Evolutionary conservation across 2,329 filamentous ascomycete genomes (phyloP), one percentile per base, ranked within the genome.

Genomic region (Boeremia lycopersici): DNA sequence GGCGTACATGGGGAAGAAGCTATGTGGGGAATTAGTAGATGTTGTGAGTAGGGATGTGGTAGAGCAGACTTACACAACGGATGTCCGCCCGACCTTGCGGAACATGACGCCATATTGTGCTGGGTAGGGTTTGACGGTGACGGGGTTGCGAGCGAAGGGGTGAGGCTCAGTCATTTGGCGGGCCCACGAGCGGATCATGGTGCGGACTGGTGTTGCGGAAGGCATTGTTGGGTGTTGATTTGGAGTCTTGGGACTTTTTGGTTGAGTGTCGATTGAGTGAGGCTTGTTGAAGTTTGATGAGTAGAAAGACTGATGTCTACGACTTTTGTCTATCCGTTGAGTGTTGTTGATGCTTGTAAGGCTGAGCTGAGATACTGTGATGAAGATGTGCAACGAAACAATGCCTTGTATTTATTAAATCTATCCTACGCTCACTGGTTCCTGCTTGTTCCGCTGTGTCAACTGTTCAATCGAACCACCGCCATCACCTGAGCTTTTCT

Each of bases 91-190:
- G 0, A 73, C 2, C 25, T 59, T 62, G 44, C 62, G 66, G 36
- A 58, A 57, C 35, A 70, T 64, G 30, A 66, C 59, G 9, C 53
- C 56, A 12, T 60, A 68, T 34, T 65, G 60, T 34, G 69, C 63
- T 9, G 68, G 35, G 26, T 73, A 70, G 1, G 71, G 51, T 26
- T 59, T 34, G 26, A 60, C 55, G 48, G 64, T 61, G 1, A 66
- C 47, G 1, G 72, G 70, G 55, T 68, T 69, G 39, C 73, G 69
- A 6, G 63, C 66, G 51, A 71, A 71, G 5, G 73, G 73, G 58
- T 75, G 73, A 2, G 72, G 67, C 45, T 76, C 73, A 3, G 69
- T 65, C 59, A 74, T 69, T 57, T 68, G 62, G 55, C 64, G 65
- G 23, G 72, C 55, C 17, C 70, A 64, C 47, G 59, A 62, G 60